Evolutionary conservation across 2,329 filamentous ascomycete species (phyloP).

Genomic region (Pseudogymnoascus sp.): DNA sequence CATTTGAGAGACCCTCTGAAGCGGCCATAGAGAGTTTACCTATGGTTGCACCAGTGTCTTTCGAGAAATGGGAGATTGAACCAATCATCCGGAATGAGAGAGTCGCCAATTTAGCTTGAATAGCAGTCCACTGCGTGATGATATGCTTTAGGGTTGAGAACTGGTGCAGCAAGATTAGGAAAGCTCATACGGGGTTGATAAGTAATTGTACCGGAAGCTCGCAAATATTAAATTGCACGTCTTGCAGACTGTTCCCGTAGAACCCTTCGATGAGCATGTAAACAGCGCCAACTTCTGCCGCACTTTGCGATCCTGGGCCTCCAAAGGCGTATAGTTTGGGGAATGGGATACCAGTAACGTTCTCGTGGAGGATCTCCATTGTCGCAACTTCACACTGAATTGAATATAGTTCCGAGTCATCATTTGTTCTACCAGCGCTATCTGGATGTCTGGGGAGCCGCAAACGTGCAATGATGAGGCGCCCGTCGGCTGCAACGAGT

Average conservation of each 20-base stretch:
- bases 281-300: background rate
- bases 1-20: background rate
- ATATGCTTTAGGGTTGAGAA: background rate
- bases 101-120: background rate
- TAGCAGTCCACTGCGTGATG: background rate
- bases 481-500: background rate
- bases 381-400: background rate
- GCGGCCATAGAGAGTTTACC: background rate
- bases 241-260: background rate
- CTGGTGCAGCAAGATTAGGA: background rate
- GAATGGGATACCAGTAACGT: background rate
- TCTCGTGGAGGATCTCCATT: background rate
- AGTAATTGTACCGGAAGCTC: background rate
- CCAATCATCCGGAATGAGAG: background rate
- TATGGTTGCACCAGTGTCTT: background rate
- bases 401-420: background rate
- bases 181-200: background rate
- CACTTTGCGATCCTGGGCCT: background rate
- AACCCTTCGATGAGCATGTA: background rate
- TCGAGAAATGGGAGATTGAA: background rate
- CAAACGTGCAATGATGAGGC: background rate
- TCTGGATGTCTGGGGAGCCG: background rate
- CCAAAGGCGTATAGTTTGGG: background rate
- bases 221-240: background rate
- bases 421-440: background rate